Evolutionary conservation across 108 stramenopile species (phyloP).

Genomic region (Nitzschia sp.): DNA sequence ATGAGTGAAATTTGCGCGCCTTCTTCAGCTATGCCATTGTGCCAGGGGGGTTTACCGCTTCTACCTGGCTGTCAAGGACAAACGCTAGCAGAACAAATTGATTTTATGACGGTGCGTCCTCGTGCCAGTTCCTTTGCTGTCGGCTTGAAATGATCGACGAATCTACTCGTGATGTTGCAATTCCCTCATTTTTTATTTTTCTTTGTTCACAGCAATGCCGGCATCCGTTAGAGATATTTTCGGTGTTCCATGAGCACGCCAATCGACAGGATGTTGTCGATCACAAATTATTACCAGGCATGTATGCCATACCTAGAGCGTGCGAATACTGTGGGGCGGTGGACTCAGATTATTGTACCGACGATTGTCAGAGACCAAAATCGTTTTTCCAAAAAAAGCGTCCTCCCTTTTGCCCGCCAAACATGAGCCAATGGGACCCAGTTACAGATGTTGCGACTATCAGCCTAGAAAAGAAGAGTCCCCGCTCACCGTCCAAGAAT

Average conservation of each 20-base stretch:
- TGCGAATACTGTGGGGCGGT: constrained; percentile 11
- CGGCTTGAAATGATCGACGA: neutral
- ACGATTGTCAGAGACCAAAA: constrained; percentile 1
- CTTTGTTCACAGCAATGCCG: constrained; percentile 3
- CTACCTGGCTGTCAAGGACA: neutral
- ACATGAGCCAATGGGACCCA: neutral
- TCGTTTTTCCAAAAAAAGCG: constrained; percentile 12
- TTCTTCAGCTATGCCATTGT: neutral
- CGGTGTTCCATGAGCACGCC: constrained; percentile 7
- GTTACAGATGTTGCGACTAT: neutral
- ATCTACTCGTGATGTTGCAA: neutral
- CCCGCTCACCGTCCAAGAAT: no score
- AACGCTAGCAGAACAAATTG: neutral
- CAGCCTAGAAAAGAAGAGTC: no score
- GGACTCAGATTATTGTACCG: neutral
- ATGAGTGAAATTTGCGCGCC: no score
- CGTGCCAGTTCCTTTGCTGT: neutral
- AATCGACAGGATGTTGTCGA: neutral
- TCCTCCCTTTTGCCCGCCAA: constrained; percentile 7
- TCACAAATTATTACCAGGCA: neutral
- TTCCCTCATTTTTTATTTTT: neutral
- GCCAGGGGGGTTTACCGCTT: constrained; percentile 1
- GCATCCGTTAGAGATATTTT: constrained; percentile 7
- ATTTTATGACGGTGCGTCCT: neutral
- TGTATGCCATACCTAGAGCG: neutral